These are phyloP conservation scores for Rhizoctonia solani DNA, from an alignment of 1,284 basidiomycete species.

Conservation along the genomic window DNA sequence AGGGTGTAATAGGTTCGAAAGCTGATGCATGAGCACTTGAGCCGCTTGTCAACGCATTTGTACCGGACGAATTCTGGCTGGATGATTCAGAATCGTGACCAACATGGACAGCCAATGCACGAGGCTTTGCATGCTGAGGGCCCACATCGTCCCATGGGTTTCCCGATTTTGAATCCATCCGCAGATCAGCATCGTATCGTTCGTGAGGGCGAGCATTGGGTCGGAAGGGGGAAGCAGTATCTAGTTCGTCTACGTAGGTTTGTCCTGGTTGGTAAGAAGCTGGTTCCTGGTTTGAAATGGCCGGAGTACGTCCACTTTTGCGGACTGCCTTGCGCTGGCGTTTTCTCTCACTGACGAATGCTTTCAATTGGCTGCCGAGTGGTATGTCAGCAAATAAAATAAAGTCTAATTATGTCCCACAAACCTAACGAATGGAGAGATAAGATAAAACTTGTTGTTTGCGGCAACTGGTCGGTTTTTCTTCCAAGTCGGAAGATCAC, in stretches of 20 bases:
- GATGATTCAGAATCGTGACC: slow-evolving; percentile 30
- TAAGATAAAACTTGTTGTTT: slow-evolving; percentile 87
- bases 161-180: background rate
- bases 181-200: slow-evolving; percentile 21
- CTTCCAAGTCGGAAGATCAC: slow-evolving; percentile 93
- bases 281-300: slow-evolving; percentile 3
- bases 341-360: slow-evolving; percentile 57
- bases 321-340: slow-evolving; percentile 36
- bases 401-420: slow-evolving; percentile 44
- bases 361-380: slow-evolving; percentile 60
- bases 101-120: slow-evolving; percentile 16
- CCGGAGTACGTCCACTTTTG: slow-evolving; percentile 13
- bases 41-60: slow-evolving; percentile 21
- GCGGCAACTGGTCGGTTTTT: slow-evolving; percentile 54
- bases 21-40: slow-evolving; percentile 25
- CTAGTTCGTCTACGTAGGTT: slow-evolving; percentile 22
- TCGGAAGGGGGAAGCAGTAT: slow-evolving; percentile 28
- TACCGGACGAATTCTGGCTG: slow-evolving; percentile 22
- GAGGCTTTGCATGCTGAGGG: background rate
- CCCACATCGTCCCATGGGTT: slow-evolving; percentile 22
- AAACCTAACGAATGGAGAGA: slow-evolving; percentile 92
- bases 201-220: slow-evolving; percentile 31
- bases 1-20: slow-evolving; percentile 25
- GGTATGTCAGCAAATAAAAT: slow-evolving; percentile 13
- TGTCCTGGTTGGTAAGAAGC: slow-evolving; percentile 5